Conservation (phyloP, 2,329 filamentous ascomycete genomes). For the Colletotrichum endophyticum region DNA sequence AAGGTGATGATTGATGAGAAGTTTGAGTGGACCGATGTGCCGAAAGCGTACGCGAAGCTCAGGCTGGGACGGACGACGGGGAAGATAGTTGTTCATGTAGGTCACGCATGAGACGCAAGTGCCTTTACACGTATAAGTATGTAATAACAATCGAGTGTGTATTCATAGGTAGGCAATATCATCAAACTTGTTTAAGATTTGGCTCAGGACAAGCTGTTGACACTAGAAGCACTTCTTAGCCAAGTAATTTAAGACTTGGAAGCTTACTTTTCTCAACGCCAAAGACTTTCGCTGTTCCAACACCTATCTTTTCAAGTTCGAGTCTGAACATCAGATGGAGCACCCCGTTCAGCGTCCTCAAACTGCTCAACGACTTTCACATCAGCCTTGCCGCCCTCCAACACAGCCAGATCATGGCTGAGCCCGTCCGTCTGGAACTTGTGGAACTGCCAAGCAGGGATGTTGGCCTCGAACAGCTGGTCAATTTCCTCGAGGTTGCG, state of each 20-base stretch:
- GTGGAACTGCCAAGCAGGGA: not conserved
- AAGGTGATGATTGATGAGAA: slow-evolving; percentile 24
- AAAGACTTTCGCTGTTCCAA: no score
- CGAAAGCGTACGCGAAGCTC: slow-evolving; percentile 26
- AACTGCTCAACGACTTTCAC: not conserved
- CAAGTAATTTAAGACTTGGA: no score
- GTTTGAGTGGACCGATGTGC: slow-evolving; percentile 24
- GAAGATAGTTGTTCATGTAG: slow-evolving; percentile 27
- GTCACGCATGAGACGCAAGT: accelerated
- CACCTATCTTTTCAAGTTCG: no score
- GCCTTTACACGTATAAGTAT: no score
- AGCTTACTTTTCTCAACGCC: no score
- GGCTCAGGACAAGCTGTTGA: no score
- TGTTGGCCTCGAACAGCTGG: not conserved
- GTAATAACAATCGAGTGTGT: no score
- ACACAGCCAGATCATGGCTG: not conserved
- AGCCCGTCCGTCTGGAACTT: not conserved
- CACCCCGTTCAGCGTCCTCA: not conserved
- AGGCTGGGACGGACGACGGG: slow-evolving; percentile 22
- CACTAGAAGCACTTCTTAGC: no score
- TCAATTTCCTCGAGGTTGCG: not conserved
- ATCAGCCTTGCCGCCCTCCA: not conserved
- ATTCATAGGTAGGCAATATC: no score
- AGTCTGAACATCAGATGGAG: not conserved
- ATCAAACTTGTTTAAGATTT: no score